phyloP scores from a whole-genome alignment of 176 grass and related monocot species.

The Ensete ventricosum region DNA sequence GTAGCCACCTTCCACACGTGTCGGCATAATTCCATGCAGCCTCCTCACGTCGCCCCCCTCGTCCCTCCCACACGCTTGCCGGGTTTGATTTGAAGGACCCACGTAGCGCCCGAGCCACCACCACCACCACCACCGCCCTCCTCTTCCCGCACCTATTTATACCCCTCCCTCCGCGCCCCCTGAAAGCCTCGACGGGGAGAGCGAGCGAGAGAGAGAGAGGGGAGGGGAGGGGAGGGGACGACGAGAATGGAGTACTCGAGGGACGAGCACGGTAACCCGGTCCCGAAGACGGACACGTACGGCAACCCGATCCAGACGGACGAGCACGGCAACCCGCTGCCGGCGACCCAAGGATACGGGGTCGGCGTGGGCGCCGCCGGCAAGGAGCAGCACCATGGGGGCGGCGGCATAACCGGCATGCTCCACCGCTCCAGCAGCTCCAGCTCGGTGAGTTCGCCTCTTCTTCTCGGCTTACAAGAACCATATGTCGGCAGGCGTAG shows the following conservation, averaged over 20 bases:
- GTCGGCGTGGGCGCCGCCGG: background rate
- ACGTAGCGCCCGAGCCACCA: background rate
- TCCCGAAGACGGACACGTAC: background rate
- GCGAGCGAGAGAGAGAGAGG: too few relatives aligned
- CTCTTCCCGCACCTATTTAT: background rate
- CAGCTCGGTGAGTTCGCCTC: background rate
- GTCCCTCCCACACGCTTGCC: background rate
- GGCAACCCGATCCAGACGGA: slow-evolving; percentile 9
- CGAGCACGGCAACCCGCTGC: slow-evolving; percentile 9
- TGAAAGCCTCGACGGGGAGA: too few relatives aligned
- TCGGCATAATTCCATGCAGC: too few relatives aligned
- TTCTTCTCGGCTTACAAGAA: background rate
- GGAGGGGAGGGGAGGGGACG: background rate
- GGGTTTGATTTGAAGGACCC: too few relatives aligned
- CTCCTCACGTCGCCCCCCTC: background rate
- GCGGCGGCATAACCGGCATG: background rate
- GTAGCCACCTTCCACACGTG: too few relatives aligned
- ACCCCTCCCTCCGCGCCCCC: background rate
- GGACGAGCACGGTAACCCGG: background rate
- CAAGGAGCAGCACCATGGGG: background rate
- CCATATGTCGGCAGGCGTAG: background rate
- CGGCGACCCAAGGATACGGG: background rate
- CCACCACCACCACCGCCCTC: background rate
- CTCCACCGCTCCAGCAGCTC: background rate
- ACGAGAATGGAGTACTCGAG: slow-evolving; percentile 5